These are phyloP conservation scores for Pisolithus thermaeus DNA, from an alignment of 1,284 basidiomycete species.

Conservation along the genomic window DNA sequence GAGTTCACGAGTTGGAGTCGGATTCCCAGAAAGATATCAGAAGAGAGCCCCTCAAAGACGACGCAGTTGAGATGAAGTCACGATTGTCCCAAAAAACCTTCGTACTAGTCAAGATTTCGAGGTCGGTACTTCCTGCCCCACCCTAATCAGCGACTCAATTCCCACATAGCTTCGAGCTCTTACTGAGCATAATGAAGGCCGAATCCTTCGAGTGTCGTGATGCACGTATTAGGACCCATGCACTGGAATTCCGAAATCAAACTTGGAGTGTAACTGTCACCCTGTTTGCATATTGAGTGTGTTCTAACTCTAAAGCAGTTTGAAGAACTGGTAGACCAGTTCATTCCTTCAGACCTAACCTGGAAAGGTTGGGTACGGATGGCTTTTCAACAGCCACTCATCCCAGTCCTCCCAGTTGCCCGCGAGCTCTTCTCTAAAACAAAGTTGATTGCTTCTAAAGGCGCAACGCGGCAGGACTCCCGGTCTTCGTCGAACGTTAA, in stretches of 20 bases:
- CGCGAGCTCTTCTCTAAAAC: slow-evolving; percentile 71
- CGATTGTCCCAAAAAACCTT: slow-evolving; percentile 81
- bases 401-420: slow-evolving; percentile 69
- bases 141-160: slow-evolving; percentile 9
- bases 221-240: slow-evolving; percentile 65
- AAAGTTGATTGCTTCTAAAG: slow-evolving; percentile 54
- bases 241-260: slow-evolving; percentile 80
- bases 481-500: slow-evolving; percentile 19
- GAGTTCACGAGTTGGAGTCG: slow-evolving; percentile 13
- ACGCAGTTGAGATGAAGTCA: slow-evolving; percentile 73
- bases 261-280: slow-evolving; percentile 70
- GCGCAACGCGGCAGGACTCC: slow-evolving; percentile 29
- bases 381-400: slow-evolving; percentile 69
- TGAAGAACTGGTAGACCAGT: slow-evolving; percentile 78
- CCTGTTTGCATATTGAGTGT: slow-evolving; percentile 3
- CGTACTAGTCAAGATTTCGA: slow-evolving; percentile 72
- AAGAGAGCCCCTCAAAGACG: slow-evolving; percentile 30
- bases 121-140: slow-evolving; percentile 39
- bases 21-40: slow-evolving; percentile 17
- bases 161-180: slow-evolving; percentile 49
- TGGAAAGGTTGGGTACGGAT: slow-evolving; percentile 80
- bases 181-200: slow-evolving; percentile 66
- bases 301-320: slow-evolving; percentile 40
- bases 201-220: slow-evolving; percentile 70
- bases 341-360: slow-evolving; percentile 68